Conservation (phyloP, 345 rosid genomes). For the Eucalyptus tenuipes region DNA sequence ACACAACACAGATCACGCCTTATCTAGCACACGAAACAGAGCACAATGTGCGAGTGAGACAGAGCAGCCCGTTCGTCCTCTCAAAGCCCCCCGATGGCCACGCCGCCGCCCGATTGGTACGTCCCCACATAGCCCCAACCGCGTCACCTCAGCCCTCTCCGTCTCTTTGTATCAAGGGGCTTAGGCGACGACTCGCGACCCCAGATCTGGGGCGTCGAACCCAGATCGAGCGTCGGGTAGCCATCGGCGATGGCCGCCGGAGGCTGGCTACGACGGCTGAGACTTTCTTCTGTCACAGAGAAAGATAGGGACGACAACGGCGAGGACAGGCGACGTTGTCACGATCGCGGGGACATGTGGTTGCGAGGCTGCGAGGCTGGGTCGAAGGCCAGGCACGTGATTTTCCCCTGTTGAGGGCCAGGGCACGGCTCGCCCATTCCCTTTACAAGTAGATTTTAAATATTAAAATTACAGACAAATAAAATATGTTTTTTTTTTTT, state of each 20-base stretch:
- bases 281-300: background rate
- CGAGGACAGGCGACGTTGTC: background rate
- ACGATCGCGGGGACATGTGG: background rate
- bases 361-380: background rate
- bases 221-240: background rate
- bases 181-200: too few species aligned
- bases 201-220: background rate
- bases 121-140: too few species aligned
- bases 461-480: background rate
- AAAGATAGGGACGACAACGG: background rate
- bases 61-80: too few species aligned
- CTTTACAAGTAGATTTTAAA: background rate
- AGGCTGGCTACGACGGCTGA: fast-evolving
- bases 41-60: too few species aligned
- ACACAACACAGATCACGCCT: too few species aligned
- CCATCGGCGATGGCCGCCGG: background rate
- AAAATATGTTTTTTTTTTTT: too few species aligned
- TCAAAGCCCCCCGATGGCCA: too few species aligned
- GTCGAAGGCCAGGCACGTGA: background rate
- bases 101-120: too few species aligned
- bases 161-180: too few species aligned
- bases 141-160: too few species aligned
- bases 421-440: background rate
- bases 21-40: too few species aligned
- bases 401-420: background rate